These are phyloP conservation scores for Phytophthora uliginosa DNA, from an alignment of 352 stramenopile genomes.

Conservation along the genomic window DNA sequence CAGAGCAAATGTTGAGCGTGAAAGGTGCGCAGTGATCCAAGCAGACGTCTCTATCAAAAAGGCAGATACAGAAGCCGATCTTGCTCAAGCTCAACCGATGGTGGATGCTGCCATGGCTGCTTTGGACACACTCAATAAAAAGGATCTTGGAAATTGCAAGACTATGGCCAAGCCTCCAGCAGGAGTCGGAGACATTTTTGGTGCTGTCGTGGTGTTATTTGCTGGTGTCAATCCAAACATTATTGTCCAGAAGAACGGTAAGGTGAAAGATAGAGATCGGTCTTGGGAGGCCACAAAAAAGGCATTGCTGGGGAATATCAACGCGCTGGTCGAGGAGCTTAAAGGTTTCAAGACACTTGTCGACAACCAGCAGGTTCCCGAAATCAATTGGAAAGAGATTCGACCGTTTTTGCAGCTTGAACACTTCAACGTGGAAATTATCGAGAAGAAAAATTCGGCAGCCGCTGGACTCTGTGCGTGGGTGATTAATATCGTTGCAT, in stretches of 20 bases:
- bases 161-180: conserved; percentile 93
- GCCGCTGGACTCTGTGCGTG: conserved; percentile 81
- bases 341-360: conserved; percentile 84
- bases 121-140: conserved; percentile 92
- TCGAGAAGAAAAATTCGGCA: conserved; percentile 89
- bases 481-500: conserved; percentile 94
- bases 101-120: conserved; percentile 91
- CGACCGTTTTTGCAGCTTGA: conserved; percentile 82
- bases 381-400: conserved; percentile 88
- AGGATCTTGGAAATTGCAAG: conserved; percentile 93
- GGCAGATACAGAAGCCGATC: conserved; percentile 80
- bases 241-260: conserved; percentile 93
- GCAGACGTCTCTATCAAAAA: conserved; percentile 94
- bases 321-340: conserved; percentile 94
- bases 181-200: conserved; percentile 91
- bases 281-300: conserved; percentile 96
- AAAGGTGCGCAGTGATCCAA: conserved; percentile 94
- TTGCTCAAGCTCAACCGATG: conserved; percentile 82
- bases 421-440: conserved; percentile 84
- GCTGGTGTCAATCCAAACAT: conserved; percentile 78
- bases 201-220: conserved; percentile 81
- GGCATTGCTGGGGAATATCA: conserved; percentile 92
- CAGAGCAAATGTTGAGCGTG: conserved; percentile 91
- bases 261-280: conserved; percentile 95
- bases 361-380: conserved; percentile 72